phyloP scores from a whole-genome alignment of 495 filamentous ascomycete species.

The Hypomontagnella submonticulosa region DNA sequence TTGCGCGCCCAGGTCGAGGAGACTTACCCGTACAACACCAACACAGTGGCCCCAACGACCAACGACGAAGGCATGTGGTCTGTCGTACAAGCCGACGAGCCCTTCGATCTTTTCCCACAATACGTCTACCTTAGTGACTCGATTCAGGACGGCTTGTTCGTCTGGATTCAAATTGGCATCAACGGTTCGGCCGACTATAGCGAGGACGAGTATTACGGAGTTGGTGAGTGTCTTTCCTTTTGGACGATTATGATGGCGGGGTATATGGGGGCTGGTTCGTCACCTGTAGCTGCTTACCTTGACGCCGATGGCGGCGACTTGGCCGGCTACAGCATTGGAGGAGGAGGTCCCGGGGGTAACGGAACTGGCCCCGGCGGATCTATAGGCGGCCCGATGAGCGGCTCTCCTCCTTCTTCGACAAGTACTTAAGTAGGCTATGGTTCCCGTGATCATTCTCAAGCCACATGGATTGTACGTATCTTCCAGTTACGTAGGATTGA shows the following conservation, averaged over 20 bases:
- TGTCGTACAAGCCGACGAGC: conserved; percentile 55
- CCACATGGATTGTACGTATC: no score
- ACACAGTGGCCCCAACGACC: conserved; percentile 61
- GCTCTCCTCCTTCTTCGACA: conserved; percentile 16
- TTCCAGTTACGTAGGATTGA: no score
- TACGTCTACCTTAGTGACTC: conserved; percentile 63
- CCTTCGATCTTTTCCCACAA: conserved; percentile 67
- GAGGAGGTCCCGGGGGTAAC: conserved; percentile 34
- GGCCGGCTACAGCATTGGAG: conserved; percentile 23
- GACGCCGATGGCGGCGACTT: conserved; percentile 44
- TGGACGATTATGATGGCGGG: background rate
- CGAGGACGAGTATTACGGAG: conserved; percentile 36
- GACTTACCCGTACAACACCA: conserved; percentile 65
- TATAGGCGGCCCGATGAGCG: conserved; percentile 13
- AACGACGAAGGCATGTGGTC: conserved; percentile 62
- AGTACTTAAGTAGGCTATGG: conserved; percentile 8
- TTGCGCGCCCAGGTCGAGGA: conserved; percentile 66
- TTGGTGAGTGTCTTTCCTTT: conserved; percentile 26
- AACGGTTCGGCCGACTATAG: conserved; percentile 50
- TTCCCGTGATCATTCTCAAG: no score
- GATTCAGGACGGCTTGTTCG: conserved; percentile 63
- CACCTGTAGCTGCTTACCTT: conserved; percentile 41
- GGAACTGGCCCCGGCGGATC: conserved; percentile 25
- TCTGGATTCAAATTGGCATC: conserved; percentile 62
- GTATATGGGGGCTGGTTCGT: no score